phyloP scores from a whole-genome alignment of 768 basidiomycete genomes.

The Tulasnella calospora region DNA sequence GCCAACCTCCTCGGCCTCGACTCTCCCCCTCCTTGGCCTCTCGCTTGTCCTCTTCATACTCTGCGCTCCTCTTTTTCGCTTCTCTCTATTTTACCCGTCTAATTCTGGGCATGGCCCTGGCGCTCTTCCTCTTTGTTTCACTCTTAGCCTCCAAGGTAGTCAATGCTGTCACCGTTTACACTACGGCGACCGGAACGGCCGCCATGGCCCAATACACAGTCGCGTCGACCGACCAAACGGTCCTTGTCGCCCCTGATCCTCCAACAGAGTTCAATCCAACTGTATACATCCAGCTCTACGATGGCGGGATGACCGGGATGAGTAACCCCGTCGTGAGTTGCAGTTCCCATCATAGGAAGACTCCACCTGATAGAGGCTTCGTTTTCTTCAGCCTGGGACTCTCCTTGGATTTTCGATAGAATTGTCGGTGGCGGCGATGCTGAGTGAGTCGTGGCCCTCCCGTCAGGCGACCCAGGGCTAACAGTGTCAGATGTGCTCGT shows the following conservation, averaged over 20 bases:
- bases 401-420: slow-evolving; percentile 3
- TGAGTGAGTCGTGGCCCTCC: background rate
- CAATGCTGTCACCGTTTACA: slow-evolving; percentile 5
- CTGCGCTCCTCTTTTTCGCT: background rate
- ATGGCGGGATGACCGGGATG: slow-evolving; percentile 9
- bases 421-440: background rate
- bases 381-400: background rate
- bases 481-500: background rate
- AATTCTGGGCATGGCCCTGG: background rate
- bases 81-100: background rate
- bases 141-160: background rate
- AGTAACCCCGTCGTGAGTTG: slow-evolving; percentile 10
- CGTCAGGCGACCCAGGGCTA: background rate
- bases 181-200: background rate
- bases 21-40: background rate
- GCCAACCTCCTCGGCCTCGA: background rate
- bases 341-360: background rate
- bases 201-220: background rate
- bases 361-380: background rate
- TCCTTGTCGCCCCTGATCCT: background rate
- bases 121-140: background rate
- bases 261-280: background rate
- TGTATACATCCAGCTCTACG: background rate
- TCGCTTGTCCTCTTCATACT: background rate
- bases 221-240: background rate